Percentiles rank a stretch among this genome's conserved stretches.
These are phyloP conservation scores for Leucocoprinus gongylophorus DNA, from an alignment of 1,284 basidiomycete genomes.

Conservation along the genomic window DNA sequence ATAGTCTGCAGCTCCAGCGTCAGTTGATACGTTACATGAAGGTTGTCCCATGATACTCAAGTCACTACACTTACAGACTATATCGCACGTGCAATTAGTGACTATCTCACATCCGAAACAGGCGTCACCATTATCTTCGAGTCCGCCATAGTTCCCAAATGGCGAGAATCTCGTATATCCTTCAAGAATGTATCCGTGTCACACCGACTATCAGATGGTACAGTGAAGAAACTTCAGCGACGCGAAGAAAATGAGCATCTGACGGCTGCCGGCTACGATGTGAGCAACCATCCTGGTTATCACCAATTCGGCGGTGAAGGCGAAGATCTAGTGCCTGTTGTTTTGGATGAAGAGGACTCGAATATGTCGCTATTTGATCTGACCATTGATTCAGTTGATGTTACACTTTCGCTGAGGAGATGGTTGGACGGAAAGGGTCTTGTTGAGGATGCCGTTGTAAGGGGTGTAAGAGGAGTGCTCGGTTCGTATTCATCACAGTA, in stretches of 20 bases:
- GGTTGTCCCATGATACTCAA: neutral
- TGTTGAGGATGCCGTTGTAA: conserved; percentile 84
- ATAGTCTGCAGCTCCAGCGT: conserved; percentile 89
- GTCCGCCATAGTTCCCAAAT: conserved; percentile 96
- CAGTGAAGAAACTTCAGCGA: conserved; percentile 16
- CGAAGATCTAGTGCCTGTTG: conserved; percentile 30
- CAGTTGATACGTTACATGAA: conserved; percentile 12
- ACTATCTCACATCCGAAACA: conserved; percentile 90
- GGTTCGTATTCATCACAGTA: conserved; percentile 43
- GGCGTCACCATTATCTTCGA: conserved; percentile 96
- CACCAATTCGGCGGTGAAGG: conserved; percentile 52
- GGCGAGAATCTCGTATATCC: conserved; percentile 92
- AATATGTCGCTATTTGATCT: conserved; percentile 90
- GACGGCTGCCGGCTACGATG: conserved; percentile 64
- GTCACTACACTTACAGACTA: conserved; percentile 47
- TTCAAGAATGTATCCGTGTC: conserved; percentile 97
- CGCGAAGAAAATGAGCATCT: conserved; percentile 32
- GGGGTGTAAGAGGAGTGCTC: conserved; percentile 90
- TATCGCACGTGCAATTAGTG: conserved; percentile 84
- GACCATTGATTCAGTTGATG: conserved; percentile 91
- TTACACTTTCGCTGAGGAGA: conserved; percentile 85
- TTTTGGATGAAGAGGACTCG: conserved; percentile 41
- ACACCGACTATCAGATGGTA: conserved; percentile 49
- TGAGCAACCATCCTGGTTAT: conserved; percentile 67
- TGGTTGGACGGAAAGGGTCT: conserved; percentile 98